Base-by-base conservation (phyloP, 1,284 basidiomycete species). In the Apiotrichum sp. region DNA sequence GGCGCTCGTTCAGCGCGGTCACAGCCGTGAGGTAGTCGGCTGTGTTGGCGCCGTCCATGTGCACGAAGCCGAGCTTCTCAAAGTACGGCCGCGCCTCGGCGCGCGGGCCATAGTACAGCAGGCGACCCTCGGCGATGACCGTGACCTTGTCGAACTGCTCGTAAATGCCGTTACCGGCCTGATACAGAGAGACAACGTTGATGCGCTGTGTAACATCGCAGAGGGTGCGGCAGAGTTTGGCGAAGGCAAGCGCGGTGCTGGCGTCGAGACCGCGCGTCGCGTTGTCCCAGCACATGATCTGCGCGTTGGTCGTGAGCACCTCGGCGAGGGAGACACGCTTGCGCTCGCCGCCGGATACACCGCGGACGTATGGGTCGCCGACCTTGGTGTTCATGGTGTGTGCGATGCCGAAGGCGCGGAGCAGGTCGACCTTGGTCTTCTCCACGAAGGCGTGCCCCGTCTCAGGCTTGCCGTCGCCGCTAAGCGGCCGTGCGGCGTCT, bases 141-240 rank as follows among this genome's bases (percentile, higher is more conserved):
- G 47, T 40, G n/a, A 61, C 47, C 56, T 61, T 61, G 56, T 87
- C 84, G 60, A 87, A 87, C 38, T 81, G 73, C 7, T 81, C 62
- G 66, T 72, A 75, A 56, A 75, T 71, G 3, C 70, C 69, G 59
- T 87, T 89, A 4, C 56, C 56, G 14, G 56, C 56, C 50, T 93
- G 90, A 70, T 93, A 91, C 79, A 92, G 74, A 9, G 86, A 83
- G 32, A 89, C 85, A 66, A 93, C 85, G 16, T 85, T 87, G 13
- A 88, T 86, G 67, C 85, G 84, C 6, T 83, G 83, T 8, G 86
- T 78, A 16, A 91, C 75, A 68, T 93, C 88, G 6, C 88, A 88
- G 80, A 88, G 83, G 13, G 86, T 78, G 22, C 89, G 81, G 61
- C 93, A 75, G 57, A 82, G 81, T 72, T 84, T 85, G 59, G 80